Conservation (phyloP, 257 asterid genomes). For the Paraleonurus japonicus region DNA sequence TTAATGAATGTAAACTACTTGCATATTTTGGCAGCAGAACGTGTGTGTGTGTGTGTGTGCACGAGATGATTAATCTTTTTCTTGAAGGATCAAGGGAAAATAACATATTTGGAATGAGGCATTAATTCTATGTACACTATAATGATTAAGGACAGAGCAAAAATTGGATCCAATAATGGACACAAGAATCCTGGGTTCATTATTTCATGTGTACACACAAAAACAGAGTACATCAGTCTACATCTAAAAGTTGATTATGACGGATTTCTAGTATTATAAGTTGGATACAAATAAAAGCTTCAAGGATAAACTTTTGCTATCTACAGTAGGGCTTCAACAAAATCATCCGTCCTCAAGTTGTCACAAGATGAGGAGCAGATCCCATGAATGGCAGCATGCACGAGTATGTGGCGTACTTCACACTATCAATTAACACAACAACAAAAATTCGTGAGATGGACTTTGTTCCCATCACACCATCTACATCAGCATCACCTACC, state of each 20-base stretch:
- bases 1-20: neutral
- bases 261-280: neutral
- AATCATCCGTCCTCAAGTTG: constrained; percentile 33
- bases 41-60: neutral
- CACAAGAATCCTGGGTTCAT: neutral
- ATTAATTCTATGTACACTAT: neutral
- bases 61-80: no score
- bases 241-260: neutral
- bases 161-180: neutral
- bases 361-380: constrained; percentile 50
- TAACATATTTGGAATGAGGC: neutral
- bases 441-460: constrained; percentile 70
- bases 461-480: constrained; percentile 57
- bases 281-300: constrained; percentile 1
- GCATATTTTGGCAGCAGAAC: neutral
- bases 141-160: neutral
- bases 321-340: constrained; percentile 32
- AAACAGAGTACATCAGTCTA: neutral
- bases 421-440: constrained; percentile 75
- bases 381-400: constrained; percentile 76
- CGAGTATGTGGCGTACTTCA: constrained; percentile 81
- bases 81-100: no score
- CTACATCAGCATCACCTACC: constrained; percentile 54
- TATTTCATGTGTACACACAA: neutral
- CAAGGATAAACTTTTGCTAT: neutral